Evolutionary conservation across 352 stramenopile species (phyloP).

Genomic region (Phytophthora pistaciae): DNA sequence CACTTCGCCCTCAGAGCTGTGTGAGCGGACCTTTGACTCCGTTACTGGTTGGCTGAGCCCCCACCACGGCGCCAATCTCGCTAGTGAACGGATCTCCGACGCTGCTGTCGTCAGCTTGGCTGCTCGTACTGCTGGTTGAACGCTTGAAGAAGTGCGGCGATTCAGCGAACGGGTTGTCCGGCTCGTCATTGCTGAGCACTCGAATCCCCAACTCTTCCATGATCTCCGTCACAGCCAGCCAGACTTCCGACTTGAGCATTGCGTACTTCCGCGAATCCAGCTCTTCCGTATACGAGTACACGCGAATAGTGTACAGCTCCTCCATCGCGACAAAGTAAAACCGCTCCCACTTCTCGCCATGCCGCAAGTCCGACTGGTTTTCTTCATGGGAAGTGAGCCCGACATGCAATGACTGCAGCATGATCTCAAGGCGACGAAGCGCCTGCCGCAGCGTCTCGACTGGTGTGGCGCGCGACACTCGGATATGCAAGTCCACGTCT

Average conservation of each 20-base stretch:
- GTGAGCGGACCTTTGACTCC: slow-evolving; percentile 44
- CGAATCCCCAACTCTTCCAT: slow-evolving; percentile 84
- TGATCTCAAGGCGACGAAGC: slow-evolving; percentile 69
- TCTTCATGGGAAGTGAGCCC: slow-evolving; percentile 89
- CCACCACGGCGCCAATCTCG: slow-evolving; percentile 70
- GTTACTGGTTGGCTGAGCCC: slow-evolving; percentile 36
- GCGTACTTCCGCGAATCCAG: slow-evolving; percentile 88
- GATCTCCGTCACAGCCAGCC: slow-evolving; percentile 90
- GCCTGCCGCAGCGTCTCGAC: slow-evolving; percentile 71
- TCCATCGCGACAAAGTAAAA: slow-evolving; percentile 92
- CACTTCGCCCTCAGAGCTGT: slow-evolving; percentile 42
- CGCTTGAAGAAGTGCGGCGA: slow-evolving; percentile 41
- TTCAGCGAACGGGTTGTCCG: slow-evolving; percentile 51
- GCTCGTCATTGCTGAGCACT: slow-evolving; percentile 54
- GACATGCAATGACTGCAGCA: slow-evolving; percentile 88
- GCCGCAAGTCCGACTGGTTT: slow-evolving; percentile 79
- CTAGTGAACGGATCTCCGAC: slow-evolving; percentile 58
- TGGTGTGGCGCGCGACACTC: slow-evolving; percentile 62
- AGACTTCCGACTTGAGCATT: slow-evolving; percentile 91
- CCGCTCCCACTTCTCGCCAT: slow-evolving; percentile 84
- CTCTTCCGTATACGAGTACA: slow-evolving; percentile 92
- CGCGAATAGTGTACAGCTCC: slow-evolving; percentile 78
- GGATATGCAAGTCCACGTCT: slow-evolving; percentile 79
- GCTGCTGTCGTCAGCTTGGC: slow-evolving; percentile 25
- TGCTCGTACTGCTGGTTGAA: slow-evolving; percentile 30